Base-by-base conservation (phyloP, 1,284 basidiomycete species). In the Neolentinus lepideus region DNA sequence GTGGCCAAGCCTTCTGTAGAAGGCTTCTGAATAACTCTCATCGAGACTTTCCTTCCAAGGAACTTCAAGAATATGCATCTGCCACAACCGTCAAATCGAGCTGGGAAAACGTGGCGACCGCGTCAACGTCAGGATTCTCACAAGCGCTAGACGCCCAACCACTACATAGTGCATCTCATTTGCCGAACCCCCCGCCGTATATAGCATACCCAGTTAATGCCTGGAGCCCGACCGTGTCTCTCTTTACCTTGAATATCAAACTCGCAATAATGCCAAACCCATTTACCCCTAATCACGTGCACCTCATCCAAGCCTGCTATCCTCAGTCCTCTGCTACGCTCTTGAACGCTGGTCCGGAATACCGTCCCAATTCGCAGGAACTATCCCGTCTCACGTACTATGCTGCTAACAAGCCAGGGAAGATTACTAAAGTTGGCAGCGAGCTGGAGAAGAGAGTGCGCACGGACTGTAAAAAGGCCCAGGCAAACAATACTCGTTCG, bases 341-440 rank as follows among this genome's bases (percentile, higher is more conserved):
- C 47, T 72, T 86, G 51, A 83, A 86, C 27, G 79, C 90, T 9
- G 88, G 81, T 25, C 87, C 91, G 33, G 88, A 92, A 55, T 96
- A 87, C 70, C 82, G 81, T 45, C 93, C 94, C 1, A 90, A 94
- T 61, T 81, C 88, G 0, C 94, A 97, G 69, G 94, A 98, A 66
- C 79, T 98, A 31, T 93, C 92, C 55, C 85, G 90, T 50, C 79
- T 99, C 59, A 92, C 92, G 3, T 98, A 98, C 73, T 95, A 94
- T 77, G 93, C 91, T 10, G 85, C 88, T 11, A 94, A 95, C 70
- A 85, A 88, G 63, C 92, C 94, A 1, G 87, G 89, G 31, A 96
- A 97, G 73, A 80, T 98, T 24, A 79, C 86, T 57, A 96, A 96
- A 68, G 80, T 98, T 29, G 87, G 88, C 14, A 77, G 78, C 55